Conservation (phyloP, 192 early-diverging fungal species). For the Rhizophagus sp. region DNA sequence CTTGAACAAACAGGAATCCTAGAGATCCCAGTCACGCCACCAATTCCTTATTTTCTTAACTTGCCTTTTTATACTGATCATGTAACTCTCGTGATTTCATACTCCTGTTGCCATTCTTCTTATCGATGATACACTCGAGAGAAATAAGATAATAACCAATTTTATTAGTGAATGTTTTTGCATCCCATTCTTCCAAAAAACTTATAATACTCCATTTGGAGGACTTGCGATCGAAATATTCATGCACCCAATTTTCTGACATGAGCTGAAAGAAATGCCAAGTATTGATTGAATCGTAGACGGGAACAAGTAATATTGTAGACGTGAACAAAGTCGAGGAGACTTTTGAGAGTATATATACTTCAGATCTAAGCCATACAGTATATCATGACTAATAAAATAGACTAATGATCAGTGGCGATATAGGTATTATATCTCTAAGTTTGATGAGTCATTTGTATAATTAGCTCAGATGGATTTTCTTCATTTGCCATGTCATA, state of each 20-base stretch:
- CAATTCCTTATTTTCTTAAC: neutral
- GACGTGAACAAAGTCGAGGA: too few relatives aligned
- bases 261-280: neutral
- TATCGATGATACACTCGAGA: conserved; percentile 7
- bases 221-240: conserved; percentile 21
- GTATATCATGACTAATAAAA: too few relatives aligned
- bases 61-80: conserved; percentile 11
- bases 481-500: too few relatives aligned
- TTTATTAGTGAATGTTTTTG: neutral
- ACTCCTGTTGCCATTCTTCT: neutral
- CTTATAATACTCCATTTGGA: conserved; percentile 20
- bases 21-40: neutral
- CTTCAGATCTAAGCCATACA: too few relatives aligned
- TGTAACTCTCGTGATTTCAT: conserved; percentile 16
- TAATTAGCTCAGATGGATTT: too few relatives aligned
- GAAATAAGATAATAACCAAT: conserved; percentile 22
- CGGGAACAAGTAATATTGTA: too few relatives aligned
- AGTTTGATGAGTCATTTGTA: too few relatives aligned
- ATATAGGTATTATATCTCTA: too few relatives aligned
- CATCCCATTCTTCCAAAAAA: conserved; percentile 19
- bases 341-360: too few relatives aligned
- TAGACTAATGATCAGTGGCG: too few relatives aligned
- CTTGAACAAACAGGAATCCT: conserved; percentile 15
- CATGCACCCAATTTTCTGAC: conserved; percentile 5
- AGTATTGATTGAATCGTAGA: too few relatives aligned